Base-by-base conservation (phyloP, 495 filamentous ascomycete genomes). In the Sporormia fimetaria region DNA sequence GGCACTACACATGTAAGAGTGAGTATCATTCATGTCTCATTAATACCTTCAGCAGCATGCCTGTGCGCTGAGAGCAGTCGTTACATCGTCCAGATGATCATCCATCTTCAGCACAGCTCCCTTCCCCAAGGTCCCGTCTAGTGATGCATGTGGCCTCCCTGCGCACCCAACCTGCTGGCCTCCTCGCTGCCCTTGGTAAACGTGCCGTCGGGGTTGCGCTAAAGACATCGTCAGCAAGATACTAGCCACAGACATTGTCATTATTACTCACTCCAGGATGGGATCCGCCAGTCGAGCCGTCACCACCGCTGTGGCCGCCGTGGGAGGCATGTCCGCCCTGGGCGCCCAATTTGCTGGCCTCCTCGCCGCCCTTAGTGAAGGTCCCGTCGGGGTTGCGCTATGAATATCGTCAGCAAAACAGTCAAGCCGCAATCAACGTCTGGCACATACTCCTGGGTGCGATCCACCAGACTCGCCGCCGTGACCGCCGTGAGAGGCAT, bases 201-300 rank as follows among this genome's bases (percentile, higher is more conserved):
- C 10, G 51, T 50, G 20, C 51, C 51, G 23, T 49, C 46, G 9
- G 51, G 40, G 22, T 48, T 48, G 31, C 44, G 45, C 21, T 46
- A 10, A 2, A 7, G 26, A n/a, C 34, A 34, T 46, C 23, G 36
- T 20, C 17, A 24, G 11, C 18, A 22, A 12, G 11, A 4, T 2
- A 37, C 7, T 8, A 11, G 12, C 11, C 3, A 34, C 6, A 12
- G 18, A 36, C 11, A 7, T 7, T 11, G 14, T 21, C 18, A n/a
- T n/a, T 3, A 15, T 8, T 4, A 27, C 43, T 8, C 24, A 40
- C 34, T 17, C 44, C 44, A 33, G 6, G n/a, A 15, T 32, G 10
- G 6, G 6, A 6, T 15, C 17, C 29, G 5, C 29, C 28, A 29
- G 32, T 49, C 29, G 43, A 27, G 28, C 33, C 35, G 20, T 42